Percentiles rank a stretch among this genome's conserved stretches.
Evolutionary conservation across 164 flowering plant genomes (phyloP).

Genomic region (Annona squamosa): DNA sequence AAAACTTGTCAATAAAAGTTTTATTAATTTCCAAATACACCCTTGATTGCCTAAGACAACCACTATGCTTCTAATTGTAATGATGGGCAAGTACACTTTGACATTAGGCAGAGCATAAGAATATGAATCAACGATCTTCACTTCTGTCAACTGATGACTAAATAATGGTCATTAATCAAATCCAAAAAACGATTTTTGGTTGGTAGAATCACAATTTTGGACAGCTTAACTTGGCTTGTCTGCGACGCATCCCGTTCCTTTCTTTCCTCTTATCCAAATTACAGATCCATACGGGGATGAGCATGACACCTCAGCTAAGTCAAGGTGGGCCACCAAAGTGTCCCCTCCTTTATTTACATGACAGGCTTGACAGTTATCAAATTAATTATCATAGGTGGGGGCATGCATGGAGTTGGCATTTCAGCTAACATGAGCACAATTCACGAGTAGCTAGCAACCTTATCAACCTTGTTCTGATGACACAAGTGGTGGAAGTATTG

Average conservation of each 20-base stretch:
- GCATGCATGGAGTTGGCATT: background rate
- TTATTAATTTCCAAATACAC: too few relatives aligned
- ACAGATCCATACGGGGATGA: background rate
- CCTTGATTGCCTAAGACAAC: too few relatives aligned
- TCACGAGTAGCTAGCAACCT: background rate
- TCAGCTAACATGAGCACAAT: background rate
- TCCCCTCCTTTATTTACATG: background rate
- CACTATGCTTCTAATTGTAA: too few relatives aligned
- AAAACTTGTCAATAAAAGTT: too few relatives aligned
- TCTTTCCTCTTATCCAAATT: background rate
- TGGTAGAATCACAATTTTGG: too few relatives aligned
- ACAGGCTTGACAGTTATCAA: background rate
- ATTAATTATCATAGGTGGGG: background rate
- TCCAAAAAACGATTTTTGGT: too few relatives aligned
- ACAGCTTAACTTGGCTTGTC: too few relatives aligned
- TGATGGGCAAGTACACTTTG: too few relatives aligned
- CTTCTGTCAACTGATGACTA: too few relatives aligned
- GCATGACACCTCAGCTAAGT: background rate
- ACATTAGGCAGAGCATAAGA: too few relatives aligned
- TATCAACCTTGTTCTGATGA: background rate
- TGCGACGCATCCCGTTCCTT: background rate
- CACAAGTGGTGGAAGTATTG: background rate
- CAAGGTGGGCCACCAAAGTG: conserved; percentile 2
- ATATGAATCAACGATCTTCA: too few relatives aligned
- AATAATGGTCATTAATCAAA: too few relatives aligned